Conservation (phyloP, 495 filamentous ascomycete genomes). For the Annulohypoxylon bovei region DNA sequence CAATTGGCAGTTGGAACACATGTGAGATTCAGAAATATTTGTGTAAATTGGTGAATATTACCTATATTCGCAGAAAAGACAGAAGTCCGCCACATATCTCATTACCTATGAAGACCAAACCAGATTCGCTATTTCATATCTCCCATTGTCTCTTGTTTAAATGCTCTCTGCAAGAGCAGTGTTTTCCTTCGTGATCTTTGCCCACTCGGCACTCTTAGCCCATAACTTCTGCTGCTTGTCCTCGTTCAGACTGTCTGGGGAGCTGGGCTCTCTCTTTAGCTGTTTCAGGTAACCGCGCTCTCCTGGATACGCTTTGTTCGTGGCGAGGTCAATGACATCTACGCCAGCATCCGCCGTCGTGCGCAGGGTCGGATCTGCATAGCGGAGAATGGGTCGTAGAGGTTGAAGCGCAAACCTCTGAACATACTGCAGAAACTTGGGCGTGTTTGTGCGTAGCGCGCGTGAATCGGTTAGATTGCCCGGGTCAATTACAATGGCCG, state of each 20-base stretch:
- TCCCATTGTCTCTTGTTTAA: not conserved
- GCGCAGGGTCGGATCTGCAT: constrained; percentile 50
- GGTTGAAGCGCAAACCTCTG: constrained; percentile 46
- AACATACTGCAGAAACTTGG: constrained; percentile 39
- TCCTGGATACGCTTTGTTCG: constrained; percentile 42
- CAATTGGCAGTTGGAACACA: no score
- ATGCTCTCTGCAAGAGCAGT: constrained; percentile 23
- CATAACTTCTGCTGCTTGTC: constrained; percentile 56
- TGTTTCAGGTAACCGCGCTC: constrained; percentile 55
- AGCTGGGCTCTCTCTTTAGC: constrained; percentile 49
- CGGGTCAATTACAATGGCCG: constrained; percentile 57
- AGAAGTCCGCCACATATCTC: not conserved
- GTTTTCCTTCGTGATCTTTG: constrained; percentile 40
- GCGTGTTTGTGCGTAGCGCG: constrained; percentile 55
- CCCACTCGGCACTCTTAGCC: constrained; percentile 58
- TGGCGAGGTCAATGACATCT: constrained; percentile 49
- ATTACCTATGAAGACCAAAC: not conserved
- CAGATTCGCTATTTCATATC: not conserved
- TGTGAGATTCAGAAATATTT: not conserved
- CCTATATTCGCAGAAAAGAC: not conserved
- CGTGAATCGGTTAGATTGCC: constrained; percentile 59
- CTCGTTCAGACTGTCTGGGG: constrained; percentile 52
- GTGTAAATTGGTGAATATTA: constrained; percentile 4
- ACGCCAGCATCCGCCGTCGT: constrained; percentile 47
- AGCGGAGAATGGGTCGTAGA: constrained; percentile 49